These are phyloP conservation scores for Monilinia fructigena DNA, from an alignment of 2,329 filamentous ascomycete genomes.

Conservation along the genomic window DNA sequence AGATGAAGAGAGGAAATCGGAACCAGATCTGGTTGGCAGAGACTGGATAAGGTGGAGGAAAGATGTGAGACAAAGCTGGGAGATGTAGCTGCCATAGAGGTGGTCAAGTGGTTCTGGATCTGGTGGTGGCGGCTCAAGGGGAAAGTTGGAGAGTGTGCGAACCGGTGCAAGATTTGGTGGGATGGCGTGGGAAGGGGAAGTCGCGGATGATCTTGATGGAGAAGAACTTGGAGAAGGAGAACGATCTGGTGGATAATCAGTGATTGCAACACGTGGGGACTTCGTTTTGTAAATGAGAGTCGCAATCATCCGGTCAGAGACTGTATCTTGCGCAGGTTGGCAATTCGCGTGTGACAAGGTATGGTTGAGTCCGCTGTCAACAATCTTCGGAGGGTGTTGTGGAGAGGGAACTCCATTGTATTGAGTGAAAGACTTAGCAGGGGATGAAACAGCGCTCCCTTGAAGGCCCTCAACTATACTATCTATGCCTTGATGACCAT, in stretches of 20 bases:
- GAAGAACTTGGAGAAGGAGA: constrained; percentile 39
- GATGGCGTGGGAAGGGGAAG: constrained; percentile 28
- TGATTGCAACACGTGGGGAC: constrained; percentile 39
- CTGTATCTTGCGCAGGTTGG: constrained; percentile 50
- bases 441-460: constrained; percentile 41
- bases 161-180: constrained; percentile 54
- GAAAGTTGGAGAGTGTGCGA: constrained; percentile 56
- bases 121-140: constrained; percentile 55
- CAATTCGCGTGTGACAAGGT: constrained; percentile 64
- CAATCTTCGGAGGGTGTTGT: constrained; percentile 57
- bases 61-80: constrained; percentile 60
- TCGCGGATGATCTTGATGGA: constrained; percentile 15
- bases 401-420: constrained; percentile 62
- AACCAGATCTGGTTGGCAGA: constrained; percentile 55
- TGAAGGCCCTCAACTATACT: constrained; percentile 60
- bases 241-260: constrained; percentile 42
- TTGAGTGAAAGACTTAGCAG: constrained; percentile 47
- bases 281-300: constrained; percentile 62
- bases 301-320: constrained; percentile 55
- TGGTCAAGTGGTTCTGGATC: constrained; percentile 61
- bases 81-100: constrained; percentile 64
- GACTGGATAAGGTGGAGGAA: constrained; percentile 65
- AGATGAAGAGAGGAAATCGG: constrained; percentile 55
- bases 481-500: constrained; percentile 61
- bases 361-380: constrained; percentile 62